A percentile compares a stretch with the other conserved stretches of the same genome.
Evolutionary conservation across 345 rosid genomes (phyloP).

Genomic region (Microcos paniculata): DNA sequence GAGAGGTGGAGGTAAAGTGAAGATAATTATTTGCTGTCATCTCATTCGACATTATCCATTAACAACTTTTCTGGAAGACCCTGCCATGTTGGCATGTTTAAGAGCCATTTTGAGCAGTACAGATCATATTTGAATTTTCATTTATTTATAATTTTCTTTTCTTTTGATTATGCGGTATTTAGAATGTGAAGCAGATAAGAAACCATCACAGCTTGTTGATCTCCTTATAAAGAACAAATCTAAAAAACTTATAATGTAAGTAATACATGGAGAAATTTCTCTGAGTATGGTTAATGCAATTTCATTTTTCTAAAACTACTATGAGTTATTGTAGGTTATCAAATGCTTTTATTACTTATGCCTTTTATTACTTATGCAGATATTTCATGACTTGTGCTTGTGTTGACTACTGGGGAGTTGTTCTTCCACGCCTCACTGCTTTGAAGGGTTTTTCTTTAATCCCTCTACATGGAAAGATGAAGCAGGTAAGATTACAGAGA

Average conservation of each 20-base stretch:
- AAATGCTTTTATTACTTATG: constrained; percentile 9
- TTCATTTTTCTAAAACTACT: not conserved
- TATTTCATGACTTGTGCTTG: constrained; percentile 97
- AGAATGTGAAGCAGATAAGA: constrained; percentile 86
- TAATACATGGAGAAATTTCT: constrained; percentile 5
- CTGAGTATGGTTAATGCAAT: not conserved
- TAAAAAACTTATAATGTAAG: constrained; percentile 84
- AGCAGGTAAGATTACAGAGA: constrained; percentile 54
- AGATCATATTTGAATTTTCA: not conserved
- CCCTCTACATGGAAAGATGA: constrained; percentile 91
- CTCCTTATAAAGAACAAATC: constrained; percentile 61
- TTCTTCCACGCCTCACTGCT: constrained; percentile 62
- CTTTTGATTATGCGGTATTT: constrained; percentile 57
- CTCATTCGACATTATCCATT: not conserved
- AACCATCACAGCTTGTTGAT: constrained; percentile 80
- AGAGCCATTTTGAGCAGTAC: not conserved
- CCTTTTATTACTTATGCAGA: constrained; percentile 61
- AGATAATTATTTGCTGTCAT: not conserved
- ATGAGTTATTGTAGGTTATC: not conserved
- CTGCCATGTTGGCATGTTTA: not conserved
- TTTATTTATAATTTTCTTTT: not conserved
- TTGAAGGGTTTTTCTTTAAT: constrained; percentile 65
- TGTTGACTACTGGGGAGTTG: constrained; percentile 93
- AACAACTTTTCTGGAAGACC: not conserved
- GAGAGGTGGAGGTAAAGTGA: not conserved